A percentile compares a stretch with the other conserved stretches of the same genome.
Evolutionary conservation across 306 rosid genomes (phyloP).

Genomic region (Bauhinia variegata): DNA sequence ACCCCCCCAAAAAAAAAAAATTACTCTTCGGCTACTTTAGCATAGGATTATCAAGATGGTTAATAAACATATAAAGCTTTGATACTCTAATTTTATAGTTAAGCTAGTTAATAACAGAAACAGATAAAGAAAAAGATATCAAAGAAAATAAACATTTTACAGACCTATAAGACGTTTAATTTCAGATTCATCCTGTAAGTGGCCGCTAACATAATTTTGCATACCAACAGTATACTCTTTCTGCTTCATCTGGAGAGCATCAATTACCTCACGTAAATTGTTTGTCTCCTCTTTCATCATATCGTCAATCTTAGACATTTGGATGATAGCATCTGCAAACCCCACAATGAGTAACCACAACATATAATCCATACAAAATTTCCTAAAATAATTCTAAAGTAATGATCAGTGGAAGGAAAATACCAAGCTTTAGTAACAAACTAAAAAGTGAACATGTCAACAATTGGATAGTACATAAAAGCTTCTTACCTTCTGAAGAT

Average conservation of each 20-base stretch:
- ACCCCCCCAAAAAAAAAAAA: too few species aligned
- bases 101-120: too few species aligned
- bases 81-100: background rate
- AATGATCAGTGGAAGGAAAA: constrained; percentile 19
- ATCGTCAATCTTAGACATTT: constrained; percentile 76
- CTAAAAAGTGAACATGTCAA: constrained; percentile 6
- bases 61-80: background rate
- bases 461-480: constrained; percentile 34
- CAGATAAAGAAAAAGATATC: too few species aligned
- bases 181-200: constrained; percentile 61
- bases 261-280: constrained; percentile 55
- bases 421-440: constrained; percentile 10
- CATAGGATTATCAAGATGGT: constrained; percentile 21
- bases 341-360: constrained; percentile 40
- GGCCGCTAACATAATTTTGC: constrained; percentile 48
- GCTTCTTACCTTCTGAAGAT: constrained; percentile 76
- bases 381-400: constrained; percentile 30
- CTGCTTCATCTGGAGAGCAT: constrained; percentile 68
- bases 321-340: constrained; percentile 68
- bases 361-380: constrained; percentile 29
- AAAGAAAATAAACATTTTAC: constrained; percentile 10
- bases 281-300: constrained; percentile 75
- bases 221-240: constrained; percentile 61
- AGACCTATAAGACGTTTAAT: constrained; percentile 74
- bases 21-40: constrained; percentile 3